Percentiles rank a stretch among this genome's conserved stretches.
Evolutionary conservation across 768 basidiomycete species (phyloP).

Genomic region (Lepiota brunneoincarnata): DNA sequence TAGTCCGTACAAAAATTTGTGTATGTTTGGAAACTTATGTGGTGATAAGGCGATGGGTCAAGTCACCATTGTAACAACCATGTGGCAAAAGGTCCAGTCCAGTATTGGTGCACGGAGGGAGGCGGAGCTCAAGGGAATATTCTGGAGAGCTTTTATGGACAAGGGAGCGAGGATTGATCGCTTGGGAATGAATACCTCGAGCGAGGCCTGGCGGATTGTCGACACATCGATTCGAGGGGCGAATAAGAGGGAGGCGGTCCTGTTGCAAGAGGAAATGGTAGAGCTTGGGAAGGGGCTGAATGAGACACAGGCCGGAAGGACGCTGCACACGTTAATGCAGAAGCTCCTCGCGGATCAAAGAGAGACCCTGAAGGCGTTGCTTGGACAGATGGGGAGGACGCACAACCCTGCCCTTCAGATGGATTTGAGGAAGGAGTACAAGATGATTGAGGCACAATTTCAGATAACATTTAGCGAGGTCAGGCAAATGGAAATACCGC

Average conservation of each 20-base stretch:
- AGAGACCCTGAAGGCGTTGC: not conserved
- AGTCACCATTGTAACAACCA: slow-evolving; percentile 14
- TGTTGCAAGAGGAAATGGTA: slow-evolving; percentile 2
- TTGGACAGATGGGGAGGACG: not conserved
- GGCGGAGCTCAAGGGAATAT: slow-evolving; percentile 14
- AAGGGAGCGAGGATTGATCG: slow-evolving; percentile 12
- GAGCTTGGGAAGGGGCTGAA: not conserved
- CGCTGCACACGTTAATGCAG: not conserved
- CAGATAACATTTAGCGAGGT: slow-evolving; percentile 1
- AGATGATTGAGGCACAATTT: not conserved
- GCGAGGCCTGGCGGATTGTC: slow-evolving; percentile 8
- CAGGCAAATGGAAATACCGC: not conserved
- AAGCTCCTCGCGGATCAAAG: slow-evolving; percentile 5
- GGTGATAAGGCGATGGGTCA: slow-evolving; percentile 7
- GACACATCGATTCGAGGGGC: not conserved
- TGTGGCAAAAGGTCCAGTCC: slow-evolving; percentile 7
- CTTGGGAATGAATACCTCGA: not conserved
- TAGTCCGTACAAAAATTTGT: slow-evolving; percentile 4
- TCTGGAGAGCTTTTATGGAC: slow-evolving; percentile 18
- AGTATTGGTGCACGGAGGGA: slow-evolving; percentile 11
- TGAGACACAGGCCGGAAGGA: not conserved
- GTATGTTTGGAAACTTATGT: slow-evolving; percentile 13
- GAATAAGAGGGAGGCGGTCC: not conserved
- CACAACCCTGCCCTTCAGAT: not conserved
- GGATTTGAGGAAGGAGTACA: slow-evolving; percentile 7